Conservation (phyloP, 1,139 yeast genomes). For the Entelexis sorbosivorans region DNA sequence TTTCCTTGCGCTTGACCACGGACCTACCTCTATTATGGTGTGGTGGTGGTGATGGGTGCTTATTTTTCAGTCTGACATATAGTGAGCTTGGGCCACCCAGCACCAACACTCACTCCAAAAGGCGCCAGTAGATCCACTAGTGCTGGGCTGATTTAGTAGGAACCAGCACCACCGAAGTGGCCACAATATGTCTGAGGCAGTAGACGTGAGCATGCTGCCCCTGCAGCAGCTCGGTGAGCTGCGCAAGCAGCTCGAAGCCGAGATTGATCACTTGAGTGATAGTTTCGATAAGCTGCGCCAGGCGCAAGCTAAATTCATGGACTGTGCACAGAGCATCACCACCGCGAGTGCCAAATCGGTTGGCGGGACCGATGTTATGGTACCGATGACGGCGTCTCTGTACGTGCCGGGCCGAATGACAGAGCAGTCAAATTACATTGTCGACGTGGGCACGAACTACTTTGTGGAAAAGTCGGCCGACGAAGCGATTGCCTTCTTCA, state of each 20-base stretch:
- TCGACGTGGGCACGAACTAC: slow-evolving; percentile 95
- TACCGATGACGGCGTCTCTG: slow-evolving; percentile 80
- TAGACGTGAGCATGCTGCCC: slow-evolving; percentile 28
- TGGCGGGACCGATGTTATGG: slow-evolving; percentile 46
- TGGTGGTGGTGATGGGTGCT: neutral
- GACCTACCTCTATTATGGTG: neutral
- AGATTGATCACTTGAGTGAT: slow-evolving; percentile 71
- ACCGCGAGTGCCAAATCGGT: slow-evolving; percentile 41
- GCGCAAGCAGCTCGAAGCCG: slow-evolving; percentile 75
- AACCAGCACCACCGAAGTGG: neutral
- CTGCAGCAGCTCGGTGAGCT: slow-evolving; percentile 80
- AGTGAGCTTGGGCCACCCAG: neutral
- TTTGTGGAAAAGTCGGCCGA: slow-evolving; percentile 65
- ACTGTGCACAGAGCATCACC: slow-evolving; percentile 64
- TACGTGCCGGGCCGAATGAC: slow-evolving; percentile 70
- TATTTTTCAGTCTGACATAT: slow-evolving; percentile 3
- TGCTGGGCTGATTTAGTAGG: neutral
- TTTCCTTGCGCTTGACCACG: neutral
- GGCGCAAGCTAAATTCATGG: slow-evolving; percentile 73
- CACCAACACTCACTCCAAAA: neutral
- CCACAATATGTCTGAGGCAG: slow-evolving; percentile 7
- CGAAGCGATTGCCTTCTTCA: slow-evolving; percentile 65
- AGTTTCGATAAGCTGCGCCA: slow-evolving; percentile 75
- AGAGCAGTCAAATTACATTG: slow-evolving; percentile 59
- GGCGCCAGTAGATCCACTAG: neutral